Evolutionary conservation across 257 asterid genomes (phyloP).

Genomic region (Ballota nigra): DNA sequence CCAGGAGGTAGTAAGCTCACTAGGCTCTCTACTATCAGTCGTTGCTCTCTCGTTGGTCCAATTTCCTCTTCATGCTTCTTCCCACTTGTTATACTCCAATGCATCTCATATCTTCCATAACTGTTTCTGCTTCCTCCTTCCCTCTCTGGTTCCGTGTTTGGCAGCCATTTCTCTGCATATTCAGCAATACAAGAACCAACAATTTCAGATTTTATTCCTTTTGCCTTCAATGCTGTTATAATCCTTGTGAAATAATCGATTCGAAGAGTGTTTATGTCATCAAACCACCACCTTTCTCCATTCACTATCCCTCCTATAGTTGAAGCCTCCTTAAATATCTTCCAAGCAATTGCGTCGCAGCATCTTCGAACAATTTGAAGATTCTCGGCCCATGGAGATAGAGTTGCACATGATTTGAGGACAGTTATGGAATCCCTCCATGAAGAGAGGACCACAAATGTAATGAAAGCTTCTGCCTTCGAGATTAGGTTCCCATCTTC

Average conservation of each 20-base stretch:
- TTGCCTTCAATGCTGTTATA: conserved; percentile 57
- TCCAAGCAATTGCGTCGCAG: conserved; percentile 71
- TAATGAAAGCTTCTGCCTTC: conserved; percentile 75
- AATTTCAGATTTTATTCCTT: conserved; percentile 51
- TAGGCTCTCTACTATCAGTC: conserved; percentile 63
- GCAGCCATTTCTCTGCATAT: conserved; percentile 69
- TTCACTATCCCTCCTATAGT: conserved; percentile 26
- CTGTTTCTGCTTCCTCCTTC: conserved; percentile 24
- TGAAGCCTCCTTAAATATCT: conserved; percentile 43
- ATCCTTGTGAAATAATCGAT: conserved; percentile 65
- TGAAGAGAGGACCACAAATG: conserved; percentile 74
- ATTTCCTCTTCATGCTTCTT: conserved; percentile 34
- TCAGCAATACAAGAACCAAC: conserved; percentile 58
- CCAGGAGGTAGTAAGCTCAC: conserved; percentile 67
- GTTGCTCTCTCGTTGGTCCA: conserved; percentile 45
- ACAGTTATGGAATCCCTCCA: conserved; percentile 70
- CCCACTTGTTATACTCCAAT: conserved; percentile 60
- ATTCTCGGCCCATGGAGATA: conserved; percentile 85
- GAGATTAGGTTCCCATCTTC: conserved; percentile 83
- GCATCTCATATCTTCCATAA: conserved; percentile 38
- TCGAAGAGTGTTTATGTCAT: conserved; percentile 58
- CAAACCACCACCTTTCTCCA: conserved; percentile 66
- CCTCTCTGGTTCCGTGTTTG: conserved; percentile 35
- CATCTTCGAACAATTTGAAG: conserved; percentile 88
- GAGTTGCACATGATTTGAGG: conserved; percentile 60